Evolutionary conservation across 306 rosid species (phyloP).

Genomic region (Leucaena leucocephala): DNA sequence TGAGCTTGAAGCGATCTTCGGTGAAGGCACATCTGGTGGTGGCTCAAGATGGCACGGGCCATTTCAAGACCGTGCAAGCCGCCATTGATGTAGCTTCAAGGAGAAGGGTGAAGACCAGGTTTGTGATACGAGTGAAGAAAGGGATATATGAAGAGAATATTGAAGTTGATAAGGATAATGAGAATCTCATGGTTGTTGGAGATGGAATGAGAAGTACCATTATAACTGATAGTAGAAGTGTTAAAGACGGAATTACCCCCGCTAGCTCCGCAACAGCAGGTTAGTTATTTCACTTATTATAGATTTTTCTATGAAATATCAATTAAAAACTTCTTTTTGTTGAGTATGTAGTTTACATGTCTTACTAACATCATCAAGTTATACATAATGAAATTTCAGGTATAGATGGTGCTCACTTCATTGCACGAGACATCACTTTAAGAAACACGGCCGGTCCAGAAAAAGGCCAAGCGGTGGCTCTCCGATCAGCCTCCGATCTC

Average conservation of each 20-base stretch:
- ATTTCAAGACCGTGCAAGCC: constrained; percentile 61
- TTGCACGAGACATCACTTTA: no score
- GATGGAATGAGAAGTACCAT: constrained; percentile 67
- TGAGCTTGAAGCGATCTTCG: constrained; percentile 19
- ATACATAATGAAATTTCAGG: no score
- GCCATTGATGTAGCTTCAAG: constrained; percentile 68
- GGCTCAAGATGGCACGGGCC: constrained; percentile 86
- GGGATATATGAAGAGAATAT: constrained; percentile 83
- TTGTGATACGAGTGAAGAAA: constrained; percentile 65
- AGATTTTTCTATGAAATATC: no score
- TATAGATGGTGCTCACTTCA: no score
- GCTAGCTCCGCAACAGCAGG: constrained; percentile 89
- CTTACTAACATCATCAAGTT: no score
- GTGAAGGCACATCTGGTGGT: constrained; percentile 63
- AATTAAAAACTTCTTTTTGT: no score
- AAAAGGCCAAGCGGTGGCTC: no score
- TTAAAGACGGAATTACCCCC: constrained; percentile 67
- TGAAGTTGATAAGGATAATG: constrained; percentile 55
- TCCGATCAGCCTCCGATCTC: no score
- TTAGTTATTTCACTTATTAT: constrained; percentile 4
- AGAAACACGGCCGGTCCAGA: no score
- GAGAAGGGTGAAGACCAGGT: constrained; percentile 49
- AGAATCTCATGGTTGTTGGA: constrained; percentile 74
- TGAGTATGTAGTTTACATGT: no score
- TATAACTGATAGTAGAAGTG: constrained; percentile 67